Base-by-base conservation (phyloP, 2,329 filamentous ascomycete species). In the Sporothrix curviconia region DNA sequence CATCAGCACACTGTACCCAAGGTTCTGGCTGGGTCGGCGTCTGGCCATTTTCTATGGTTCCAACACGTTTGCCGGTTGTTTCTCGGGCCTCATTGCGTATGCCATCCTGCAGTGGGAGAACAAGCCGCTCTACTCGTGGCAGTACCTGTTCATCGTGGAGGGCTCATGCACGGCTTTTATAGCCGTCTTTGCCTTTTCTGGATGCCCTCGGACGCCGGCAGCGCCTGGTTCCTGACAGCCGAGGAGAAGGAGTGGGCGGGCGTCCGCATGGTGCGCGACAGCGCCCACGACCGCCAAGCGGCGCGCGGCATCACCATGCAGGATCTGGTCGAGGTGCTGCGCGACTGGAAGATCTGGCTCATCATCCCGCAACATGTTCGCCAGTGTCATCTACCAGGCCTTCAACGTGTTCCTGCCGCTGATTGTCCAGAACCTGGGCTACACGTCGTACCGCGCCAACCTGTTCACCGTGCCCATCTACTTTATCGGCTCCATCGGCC, bases 151-250 rank as follows among this genome's bases (percentile, higher is more conserved):
- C 58, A 64, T 78, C 42, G 70, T 76, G 7, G 74, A 78, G 61
- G 76, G 74, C 0, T 49, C 60, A 1, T 64, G 71, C 9, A 78
- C 76, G 1, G 59, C 74, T 0, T 19, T 69, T 15, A 65, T 74
- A 8, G 73, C 70, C 0, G 15, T 72, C 3, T 63, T 72, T 1
- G 69, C 72, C 1, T 69, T 72, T 47, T 83, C 75, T 75, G 85
- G 61, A 81, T 95, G 0, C 79, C 89, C 63, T 89, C 95, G 65
- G 95, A 90, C 63, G 90, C 90, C 0, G 65, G 68, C 0, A 68
- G 67, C 3, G 72, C 73, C 3, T 70, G 66, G 59, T 77, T 76
- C 62, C 62, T 77, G n/a, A 68, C 66, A 0, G 59, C 62, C 1
- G 63, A 68, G 7, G 72, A 77, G 49, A 69, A 71, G 12, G 64